Percentiles rank a stretch among this genome's conserved stretches.
These are phyloP conservation scores for Scleroderma citrinum DNA, from an alignment of 768 basidiomycete genomes.

Conservation along the genomic window DNA sequence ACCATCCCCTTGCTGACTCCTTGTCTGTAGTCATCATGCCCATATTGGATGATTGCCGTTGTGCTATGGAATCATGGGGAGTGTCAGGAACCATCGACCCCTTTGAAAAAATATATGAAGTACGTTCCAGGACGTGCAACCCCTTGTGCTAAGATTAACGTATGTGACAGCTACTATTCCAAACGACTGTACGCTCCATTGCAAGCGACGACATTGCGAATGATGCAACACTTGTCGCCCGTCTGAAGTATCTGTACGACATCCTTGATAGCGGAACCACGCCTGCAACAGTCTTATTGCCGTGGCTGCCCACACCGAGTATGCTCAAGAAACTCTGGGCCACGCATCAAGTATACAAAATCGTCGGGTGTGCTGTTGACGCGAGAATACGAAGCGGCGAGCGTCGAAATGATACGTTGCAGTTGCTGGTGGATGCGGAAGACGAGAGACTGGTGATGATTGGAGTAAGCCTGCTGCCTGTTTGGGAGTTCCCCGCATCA, in stretches of 20 bases:
- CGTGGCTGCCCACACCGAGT: constrained; percentile 71
- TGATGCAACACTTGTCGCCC: constrained; percentile 53
- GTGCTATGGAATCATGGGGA: constrained; percentile 61
- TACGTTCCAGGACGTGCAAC: constrained; percentile 25
- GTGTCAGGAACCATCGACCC: constrained; percentile 60
- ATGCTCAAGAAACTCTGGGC: constrained; percentile 67
- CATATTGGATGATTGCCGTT: constrained; percentile 59
- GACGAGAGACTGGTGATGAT: constrained; percentile 66
- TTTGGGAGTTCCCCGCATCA: constrained; percentile 13
- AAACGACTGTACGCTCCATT: constrained; percentile 63
- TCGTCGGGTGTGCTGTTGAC: constrained; percentile 52
- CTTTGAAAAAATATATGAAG: constrained; percentile 65
- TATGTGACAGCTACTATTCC: constrained; percentile 55
- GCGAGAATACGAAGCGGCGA: constrained; percentile 53
- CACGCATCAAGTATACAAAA: constrained; percentile 72
- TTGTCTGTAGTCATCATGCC: constrained; percentile 51
- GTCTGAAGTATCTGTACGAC: constrained; percentile 62
- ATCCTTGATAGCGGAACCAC: constrained; percentile 65
- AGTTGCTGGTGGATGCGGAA: constrained; percentile 64
- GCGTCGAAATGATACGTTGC: constrained; percentile 59
- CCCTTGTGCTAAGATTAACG: constrained; percentile 7
- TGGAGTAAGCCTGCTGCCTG: constrained; percentile 43
- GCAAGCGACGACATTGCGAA: constrained; percentile 66
- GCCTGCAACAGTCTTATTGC: constrained; percentile 63
- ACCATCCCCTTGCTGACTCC: constrained; percentile 7